Base-by-base conservation (phyloP, 306 rosid species). In the Pachyrhizus erosus region DNA sequence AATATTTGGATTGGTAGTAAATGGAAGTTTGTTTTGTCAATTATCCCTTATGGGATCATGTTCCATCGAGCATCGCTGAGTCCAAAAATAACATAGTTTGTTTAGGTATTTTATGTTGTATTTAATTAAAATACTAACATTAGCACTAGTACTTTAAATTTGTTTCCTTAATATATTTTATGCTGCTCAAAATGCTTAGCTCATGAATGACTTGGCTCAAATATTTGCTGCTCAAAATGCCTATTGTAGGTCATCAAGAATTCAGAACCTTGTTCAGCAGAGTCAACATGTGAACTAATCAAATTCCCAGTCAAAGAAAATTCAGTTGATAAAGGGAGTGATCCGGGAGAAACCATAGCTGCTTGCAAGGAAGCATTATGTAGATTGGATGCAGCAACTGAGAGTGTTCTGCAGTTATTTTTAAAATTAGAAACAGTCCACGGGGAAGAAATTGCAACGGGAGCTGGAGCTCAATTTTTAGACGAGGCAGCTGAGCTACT, bases 311-410 rank as follows among this genome's bases (percentile, higher is more conserved):
- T 49, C 54, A 45, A 73, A 74, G 88, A 78, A 77, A 79, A 74
- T 77, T 71, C 83, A 52, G 82, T 14, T 79, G 73, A 62, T 49
- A 45, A 58, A 73, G 80, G 72, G 85, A 82, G 27, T 71, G 80
- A 87, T 60, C 21, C 9, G 21, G 86, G 27, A 72, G 80, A 83
- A 42, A 85, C 87, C 77, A 79, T 87, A 71, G 72, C 64, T 69
- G 73, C 85, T 13, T 89, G 90, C 90, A 88, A 83, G 80, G 86
- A 89, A 87, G 95, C 88, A 71, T 54, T 91, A 51, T 75, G 76
- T 34, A 81, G 85, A 33, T 84, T 89, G 87, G 85, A 88, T 85
- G 81, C 82, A 14, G 93, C 91, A 68, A 90, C 93, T 15, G 91
- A 89, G 80, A 87, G 57, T 61, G 86, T 82, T 11, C 17, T 81